phyloP scores from a whole-genome alignment of 306 rosid genomes.

The Adenanthera pavonina region DNA sequence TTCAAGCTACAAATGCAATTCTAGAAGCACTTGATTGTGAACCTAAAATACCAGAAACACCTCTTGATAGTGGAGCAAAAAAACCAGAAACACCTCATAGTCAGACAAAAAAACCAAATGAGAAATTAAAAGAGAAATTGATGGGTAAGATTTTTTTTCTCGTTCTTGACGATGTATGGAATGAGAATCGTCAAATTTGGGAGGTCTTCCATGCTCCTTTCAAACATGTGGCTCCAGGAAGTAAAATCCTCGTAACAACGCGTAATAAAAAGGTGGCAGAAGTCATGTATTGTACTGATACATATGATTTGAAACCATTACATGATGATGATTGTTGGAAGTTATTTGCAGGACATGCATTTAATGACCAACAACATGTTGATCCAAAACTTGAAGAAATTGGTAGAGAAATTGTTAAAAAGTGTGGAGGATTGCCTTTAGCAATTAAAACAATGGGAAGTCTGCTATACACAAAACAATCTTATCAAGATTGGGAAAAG shows the following conservation, averaged over 20 bases:
- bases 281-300: not conserved
- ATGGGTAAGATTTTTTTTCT: not conserved
- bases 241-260: slow-evolving; percentile 5
- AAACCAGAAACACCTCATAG: too few species aligned
- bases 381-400: not conserved
- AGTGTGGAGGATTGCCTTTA: too few species aligned
- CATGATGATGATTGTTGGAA: not conserved
- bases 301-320: not conserved
- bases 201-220: not conserved
- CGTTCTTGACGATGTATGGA: slow-evolving; percentile 15
- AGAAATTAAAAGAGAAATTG: not conserved
- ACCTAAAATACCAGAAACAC: too few species aligned
- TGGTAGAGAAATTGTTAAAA: not conserved
- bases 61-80: too few species aligned
- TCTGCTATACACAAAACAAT: not conserved
- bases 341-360: not conserved
- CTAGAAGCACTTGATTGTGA: not conserved
- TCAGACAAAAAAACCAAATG: too few species aligned
- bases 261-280: not conserved
- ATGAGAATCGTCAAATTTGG: not conserved
- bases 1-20: not conserved
- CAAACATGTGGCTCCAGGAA: not conserved
- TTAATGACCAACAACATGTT: not conserved
- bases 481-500: not conserved
- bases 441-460: not conserved